Percentiles rank a stretch among this genome's conserved stretches.
phyloP scores from a whole-genome alignment of 345 rosid genomes.

The Gynandropsis gynandra region DNA sequence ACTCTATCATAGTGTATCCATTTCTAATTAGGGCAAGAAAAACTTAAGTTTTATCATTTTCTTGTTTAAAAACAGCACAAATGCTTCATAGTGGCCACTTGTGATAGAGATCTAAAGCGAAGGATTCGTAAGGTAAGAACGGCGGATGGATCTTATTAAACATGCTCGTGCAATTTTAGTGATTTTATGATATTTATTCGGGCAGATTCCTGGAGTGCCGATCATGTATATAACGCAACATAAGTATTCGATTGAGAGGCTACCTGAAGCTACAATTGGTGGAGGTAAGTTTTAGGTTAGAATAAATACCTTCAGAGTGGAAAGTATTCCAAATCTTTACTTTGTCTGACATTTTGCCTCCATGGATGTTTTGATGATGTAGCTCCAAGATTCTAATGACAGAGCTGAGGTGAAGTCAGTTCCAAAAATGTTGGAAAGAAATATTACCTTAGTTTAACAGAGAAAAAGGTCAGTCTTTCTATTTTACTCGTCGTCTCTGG shows the following conservation, averaged over 20 bases:
- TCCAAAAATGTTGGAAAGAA: no score
- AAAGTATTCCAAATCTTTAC: no score
- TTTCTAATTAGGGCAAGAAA: no score
- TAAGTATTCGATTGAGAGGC: slow-evolving; percentile 73
- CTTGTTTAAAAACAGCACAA: slow-evolving; percentile 51
- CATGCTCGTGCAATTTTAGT: neutral
- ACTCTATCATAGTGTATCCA: neutral
- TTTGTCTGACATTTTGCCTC: neutral
- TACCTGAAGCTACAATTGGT: slow-evolving; percentile 96
- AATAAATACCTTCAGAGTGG: no score
- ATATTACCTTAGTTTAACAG: no score
- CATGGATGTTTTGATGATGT: slow-evolving; percentile 20
- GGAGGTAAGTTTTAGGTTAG: no score
- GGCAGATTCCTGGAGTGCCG: slow-evolving; percentile 89
- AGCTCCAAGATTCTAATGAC: slow-evolving; percentile 55
- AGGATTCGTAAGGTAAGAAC: slow-evolving; percentile 80
- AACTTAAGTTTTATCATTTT: no score
- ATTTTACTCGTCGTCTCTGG: no score
- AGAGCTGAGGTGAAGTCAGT: no score
- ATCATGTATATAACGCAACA: slow-evolving; percentile 82
- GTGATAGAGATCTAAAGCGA: slow-evolving; percentile 90
- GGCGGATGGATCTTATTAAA: slow-evolving; percentile 1
- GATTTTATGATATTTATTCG: neutral
- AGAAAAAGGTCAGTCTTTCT: no score
- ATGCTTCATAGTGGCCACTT: slow-evolving; percentile 91